phyloP scores from a whole-genome alignment of 208 protist species.

The Leptomonas seymouri region DNA sequence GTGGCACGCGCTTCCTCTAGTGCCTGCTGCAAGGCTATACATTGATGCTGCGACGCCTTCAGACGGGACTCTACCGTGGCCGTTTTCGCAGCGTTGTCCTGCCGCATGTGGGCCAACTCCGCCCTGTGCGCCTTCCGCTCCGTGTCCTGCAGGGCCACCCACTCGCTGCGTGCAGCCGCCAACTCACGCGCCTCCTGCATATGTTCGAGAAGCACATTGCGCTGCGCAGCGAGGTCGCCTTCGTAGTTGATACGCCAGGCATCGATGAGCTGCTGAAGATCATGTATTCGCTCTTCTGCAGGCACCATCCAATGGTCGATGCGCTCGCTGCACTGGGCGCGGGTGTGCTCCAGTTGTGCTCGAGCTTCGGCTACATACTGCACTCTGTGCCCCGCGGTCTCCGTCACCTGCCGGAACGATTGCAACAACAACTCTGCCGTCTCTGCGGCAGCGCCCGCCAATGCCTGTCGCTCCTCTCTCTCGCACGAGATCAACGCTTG shows the following conservation, averaged over 20 bases:
- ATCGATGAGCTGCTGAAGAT: not conserved
- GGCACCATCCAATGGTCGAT: not conserved
- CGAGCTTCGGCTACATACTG: not conserved
- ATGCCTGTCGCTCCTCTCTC: not conserved
- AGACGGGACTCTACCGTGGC: slow-evolving; percentile 4
- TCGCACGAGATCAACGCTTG: not conserved
- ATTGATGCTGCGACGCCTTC: slow-evolving; percentile 21
- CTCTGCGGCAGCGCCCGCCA: not conserved
- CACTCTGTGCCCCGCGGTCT: not conserved
- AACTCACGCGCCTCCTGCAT: slow-evolving; percentile 1
- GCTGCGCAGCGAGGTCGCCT: not conserved
- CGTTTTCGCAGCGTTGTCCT: slow-evolving; percentile 3
- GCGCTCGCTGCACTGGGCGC: not conserved
- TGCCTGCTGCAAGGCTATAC: not conserved
- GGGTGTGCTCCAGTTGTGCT: not conserved
- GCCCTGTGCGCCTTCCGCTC: slow-evolving; percentile 12
- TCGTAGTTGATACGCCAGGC: not conserved
- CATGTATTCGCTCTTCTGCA: not conserved
- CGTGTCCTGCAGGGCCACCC: slow-evolving; percentile 10
- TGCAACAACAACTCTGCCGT: not conserved
- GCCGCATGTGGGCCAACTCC: slow-evolving; percentile 20
- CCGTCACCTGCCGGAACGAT: not conserved
- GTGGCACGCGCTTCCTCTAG: slow-evolving; percentile 12
- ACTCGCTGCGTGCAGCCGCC: slow-evolving; percentile 12
- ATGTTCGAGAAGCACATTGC: not conserved